Conservation (phyloP, 148 eudicot species). For the Drosera capensis region DNA sequence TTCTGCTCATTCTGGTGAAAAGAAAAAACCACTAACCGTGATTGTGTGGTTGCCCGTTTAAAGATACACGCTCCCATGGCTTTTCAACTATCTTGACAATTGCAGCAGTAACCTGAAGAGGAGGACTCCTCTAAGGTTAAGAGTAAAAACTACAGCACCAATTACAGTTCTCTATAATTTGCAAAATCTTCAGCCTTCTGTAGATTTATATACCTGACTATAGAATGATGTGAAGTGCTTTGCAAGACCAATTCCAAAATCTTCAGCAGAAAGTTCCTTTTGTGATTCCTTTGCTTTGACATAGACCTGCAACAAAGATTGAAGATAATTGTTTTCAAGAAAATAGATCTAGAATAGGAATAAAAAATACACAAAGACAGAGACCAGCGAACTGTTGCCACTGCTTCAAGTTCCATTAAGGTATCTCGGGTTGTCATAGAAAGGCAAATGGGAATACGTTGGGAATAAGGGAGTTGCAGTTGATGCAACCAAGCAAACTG, state of each 20-base stretch:
- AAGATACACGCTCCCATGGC: conserved; percentile 71
- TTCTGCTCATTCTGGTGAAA: no score
- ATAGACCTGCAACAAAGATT: conserved; percentile 50
- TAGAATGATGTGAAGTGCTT: conserved; percentile 83
- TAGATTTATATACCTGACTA: conserved; percentile 34
- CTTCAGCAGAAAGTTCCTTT: conserved; percentile 60
- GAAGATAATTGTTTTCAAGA: neutral
- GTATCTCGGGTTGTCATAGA: no score
- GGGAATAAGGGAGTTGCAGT: no score
- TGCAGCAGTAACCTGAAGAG: conserved; percentile 62
- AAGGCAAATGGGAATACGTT: no score
- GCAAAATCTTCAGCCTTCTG: neutral
- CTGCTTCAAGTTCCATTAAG: no score
- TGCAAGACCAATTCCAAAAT: conserved; percentile 72
- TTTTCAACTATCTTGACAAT: conserved; percentile 70
- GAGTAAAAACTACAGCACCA: neutral
- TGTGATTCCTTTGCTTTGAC: conserved; percentile 86
- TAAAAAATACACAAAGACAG: no score
- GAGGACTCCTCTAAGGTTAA: no score
- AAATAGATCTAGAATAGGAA: no score
- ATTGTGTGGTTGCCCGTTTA: conserved; percentile 62
- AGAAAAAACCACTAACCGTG: conserved; percentile 57
- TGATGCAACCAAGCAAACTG: no score
- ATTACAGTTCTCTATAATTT: neutral
- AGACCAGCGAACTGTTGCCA: no score